Evolutionary conservation across 805 yeast genomes (phyloP), one percentile per base, ranked within the genome.

Genomic region (Yarrowia phangngaensis): DNA sequence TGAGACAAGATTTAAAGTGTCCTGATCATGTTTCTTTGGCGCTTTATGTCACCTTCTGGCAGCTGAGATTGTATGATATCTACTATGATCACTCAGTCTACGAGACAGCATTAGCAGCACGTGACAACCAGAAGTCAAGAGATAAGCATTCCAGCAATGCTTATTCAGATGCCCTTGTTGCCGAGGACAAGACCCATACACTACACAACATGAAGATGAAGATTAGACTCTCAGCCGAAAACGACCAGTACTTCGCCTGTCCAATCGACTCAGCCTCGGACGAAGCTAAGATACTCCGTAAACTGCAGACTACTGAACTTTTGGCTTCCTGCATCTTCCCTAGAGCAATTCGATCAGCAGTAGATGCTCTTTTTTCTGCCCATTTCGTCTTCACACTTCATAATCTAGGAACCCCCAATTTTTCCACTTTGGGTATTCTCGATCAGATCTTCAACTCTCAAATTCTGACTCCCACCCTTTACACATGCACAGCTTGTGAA

Each of bases 301-400:
- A 46, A 6, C 15, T 13, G 17, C 30, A 23, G 14, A 53, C 52
- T 26, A 48, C 47, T 19, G 54, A 64, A 28, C 75, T 86, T 38
- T 59, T 86, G 26, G 80, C 81, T 53, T 62, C 64, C 47, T 86
- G 95, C 62, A 56, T 86, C 6, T 63, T 88, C 9, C 96, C 95
- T 8, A 70, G 97, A 55, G 73, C 80, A 3, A 62, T 82, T 2
- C 87, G 82, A 54, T 84, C 96, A 0, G 79, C 94, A 0, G 75
- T 81, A 54, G 97, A 88, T 66, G 95, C 96, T 0, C 69, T 83
- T 0, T 89, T 68, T 60, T 64, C 79, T 26, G 77, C 84, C 0
- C 70, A 71, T 50, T 85, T 88, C 58, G 54, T 87, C 7, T 72
- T 77, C 51, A 65, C 70, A 33, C 56, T 79, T 14, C 77, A 80